Evolutionary conservation across 768 basidiomycete genomes (phyloP).

Genomic region (Mycena galericulata): DNA sequence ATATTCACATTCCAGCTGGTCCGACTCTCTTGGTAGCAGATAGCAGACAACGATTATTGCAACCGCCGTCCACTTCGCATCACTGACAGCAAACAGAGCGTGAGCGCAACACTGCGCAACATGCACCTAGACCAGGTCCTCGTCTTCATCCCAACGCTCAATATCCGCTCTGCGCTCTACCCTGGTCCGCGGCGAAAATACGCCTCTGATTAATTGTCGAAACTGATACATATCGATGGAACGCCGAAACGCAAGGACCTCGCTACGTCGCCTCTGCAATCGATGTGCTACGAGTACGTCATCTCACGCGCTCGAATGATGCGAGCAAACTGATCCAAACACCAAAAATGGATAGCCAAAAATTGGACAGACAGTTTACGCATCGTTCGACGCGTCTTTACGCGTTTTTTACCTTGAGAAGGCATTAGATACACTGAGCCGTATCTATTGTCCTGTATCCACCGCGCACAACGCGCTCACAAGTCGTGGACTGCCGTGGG

Average conservation of each 20-base stretch:
- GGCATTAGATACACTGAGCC: neutral
- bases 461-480: slow-evolving; percentile 28
- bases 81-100: too few species aligned
- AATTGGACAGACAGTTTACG: slow-evolving; percentile 31
- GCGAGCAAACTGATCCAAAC: slow-evolving; percentile 8
- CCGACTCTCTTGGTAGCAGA: too few species aligned
- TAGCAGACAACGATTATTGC: too few species aligned
- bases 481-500: slow-evolving; percentile 9
- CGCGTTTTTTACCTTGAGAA: slow-evolving; percentile 55
- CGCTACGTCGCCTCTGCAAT: neutral
- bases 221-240: slow-evolving; percentile 9
- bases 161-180: neutral
- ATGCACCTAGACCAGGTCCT: too few species aligned
- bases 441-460: neutral
- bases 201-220: slow-evolving; percentile 23
- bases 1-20: too few species aligned
- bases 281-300: neutral
- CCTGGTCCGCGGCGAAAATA: neutral
- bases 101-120: too few species aligned
- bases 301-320: slow-evolving; percentile 30
- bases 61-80: too few species aligned
- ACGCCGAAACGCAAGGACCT: slow-evolving; percentile 4
- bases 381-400: slow-evolving; percentile 56
- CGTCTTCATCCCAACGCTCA: neutral
- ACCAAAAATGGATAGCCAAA: slow-evolving; percentile 4